Evolutionary conservation across 2,329 filamentous ascomycete species (phyloP).

Genomic region (Ceratocystis papillata): DNA sequence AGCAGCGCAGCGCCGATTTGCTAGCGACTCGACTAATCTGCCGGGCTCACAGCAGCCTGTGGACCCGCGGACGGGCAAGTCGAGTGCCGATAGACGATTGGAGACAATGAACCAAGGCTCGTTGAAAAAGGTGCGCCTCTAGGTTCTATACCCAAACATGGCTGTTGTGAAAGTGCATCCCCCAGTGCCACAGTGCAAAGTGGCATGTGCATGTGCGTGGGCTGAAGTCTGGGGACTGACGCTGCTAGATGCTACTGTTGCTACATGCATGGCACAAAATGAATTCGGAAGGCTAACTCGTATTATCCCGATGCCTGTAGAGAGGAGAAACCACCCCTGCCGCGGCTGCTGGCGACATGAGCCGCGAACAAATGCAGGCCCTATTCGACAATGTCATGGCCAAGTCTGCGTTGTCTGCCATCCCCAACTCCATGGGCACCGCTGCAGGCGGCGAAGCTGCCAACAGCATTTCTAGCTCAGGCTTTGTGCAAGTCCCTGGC

Average conservation of each 20-base stretch:
- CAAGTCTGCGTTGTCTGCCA: slow-evolving; percentile 22
- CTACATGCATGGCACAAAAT: not conserved
- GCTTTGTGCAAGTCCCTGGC: slow-evolving; percentile 27
- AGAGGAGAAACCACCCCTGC: not conserved
- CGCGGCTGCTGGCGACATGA: not conserved
- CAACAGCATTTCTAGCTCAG: slow-evolving; percentile 12
- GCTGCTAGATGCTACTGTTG: not conserved
- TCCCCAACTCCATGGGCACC: slow-evolving; percentile 10
- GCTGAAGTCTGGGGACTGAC: not conserved
- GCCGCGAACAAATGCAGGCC: slow-evolving; percentile 16
- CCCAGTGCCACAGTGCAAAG: no score
- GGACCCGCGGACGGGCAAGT: slow-evolving; percentile 33
- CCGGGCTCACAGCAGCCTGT: slow-evolving; percentile 24
- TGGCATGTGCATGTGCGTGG: not conserved
- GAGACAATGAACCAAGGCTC: slow-evolving; percentile 28
- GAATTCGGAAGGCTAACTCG: not conserved
- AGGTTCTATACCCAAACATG: not conserved
- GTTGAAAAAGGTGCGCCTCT: slow-evolving; percentile 21
- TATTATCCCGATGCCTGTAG: not conserved
- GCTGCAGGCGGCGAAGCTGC: not conserved
- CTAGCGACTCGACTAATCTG: slow-evolving; percentile 27
- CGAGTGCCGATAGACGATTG: slow-evolving; percentile 33
- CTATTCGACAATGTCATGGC: slow-evolving; percentile 24
- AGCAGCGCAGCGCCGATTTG: slow-evolving; percentile 27
- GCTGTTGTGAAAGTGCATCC: not conserved